phyloP scores from a whole-genome alignment of 345 rosid species.

The Linum trigynum region DNA sequence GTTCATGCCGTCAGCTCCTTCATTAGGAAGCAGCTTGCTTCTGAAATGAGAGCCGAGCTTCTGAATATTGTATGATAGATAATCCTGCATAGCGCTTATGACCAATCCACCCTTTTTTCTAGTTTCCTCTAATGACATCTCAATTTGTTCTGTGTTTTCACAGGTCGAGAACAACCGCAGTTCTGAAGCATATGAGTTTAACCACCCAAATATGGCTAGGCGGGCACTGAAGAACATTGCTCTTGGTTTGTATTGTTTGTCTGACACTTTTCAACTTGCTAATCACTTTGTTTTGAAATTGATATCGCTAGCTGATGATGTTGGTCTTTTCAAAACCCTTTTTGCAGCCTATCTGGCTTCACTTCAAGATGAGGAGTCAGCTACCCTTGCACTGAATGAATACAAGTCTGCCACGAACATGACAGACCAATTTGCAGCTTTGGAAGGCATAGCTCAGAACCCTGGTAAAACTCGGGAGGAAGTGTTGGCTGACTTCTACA shows the following conservation, averaged over 20 bases:
- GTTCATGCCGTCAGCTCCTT: slow-evolving; percentile 87
- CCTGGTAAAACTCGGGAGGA: slow-evolving; percentile 79
- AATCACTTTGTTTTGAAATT: neutral
- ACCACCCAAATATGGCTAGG: slow-evolving; percentile 78
- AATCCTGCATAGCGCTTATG: neutral
- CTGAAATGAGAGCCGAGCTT: slow-evolving; percentile 70
- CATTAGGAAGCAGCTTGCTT: slow-evolving; percentile 80
- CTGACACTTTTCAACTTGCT: neutral
- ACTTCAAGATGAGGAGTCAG: slow-evolving; percentile 51
- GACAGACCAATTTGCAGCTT: slow-evolving; percentile 89
- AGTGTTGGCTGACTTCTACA: slow-evolving; percentile 67
- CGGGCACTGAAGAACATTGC: slow-evolving; percentile 79
- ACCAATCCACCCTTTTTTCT: neutral
- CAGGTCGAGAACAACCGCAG: slow-evolving; percentile 77
- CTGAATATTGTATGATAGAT: slow-evolving; percentile 42
- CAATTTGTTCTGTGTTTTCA: slow-evolving; percentile 3
- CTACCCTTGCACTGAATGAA: slow-evolving; percentile 52
- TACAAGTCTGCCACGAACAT: slow-evolving; percentile 76
- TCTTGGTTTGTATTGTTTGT: slow-evolving; percentile 44
- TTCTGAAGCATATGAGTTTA: slow-evolving; percentile 63
- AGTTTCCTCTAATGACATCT: neutral
- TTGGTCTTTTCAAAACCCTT: slow-evolving; percentile 1
- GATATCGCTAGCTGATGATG: neutral
- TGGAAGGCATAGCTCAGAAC: slow-evolving; percentile 70
- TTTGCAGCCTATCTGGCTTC: slow-evolving; percentile 73